Evolutionary conservation across 1,284 basidiomycete species (phyloP).

Genomic region (Fomitopsis pinicola): DNA sequence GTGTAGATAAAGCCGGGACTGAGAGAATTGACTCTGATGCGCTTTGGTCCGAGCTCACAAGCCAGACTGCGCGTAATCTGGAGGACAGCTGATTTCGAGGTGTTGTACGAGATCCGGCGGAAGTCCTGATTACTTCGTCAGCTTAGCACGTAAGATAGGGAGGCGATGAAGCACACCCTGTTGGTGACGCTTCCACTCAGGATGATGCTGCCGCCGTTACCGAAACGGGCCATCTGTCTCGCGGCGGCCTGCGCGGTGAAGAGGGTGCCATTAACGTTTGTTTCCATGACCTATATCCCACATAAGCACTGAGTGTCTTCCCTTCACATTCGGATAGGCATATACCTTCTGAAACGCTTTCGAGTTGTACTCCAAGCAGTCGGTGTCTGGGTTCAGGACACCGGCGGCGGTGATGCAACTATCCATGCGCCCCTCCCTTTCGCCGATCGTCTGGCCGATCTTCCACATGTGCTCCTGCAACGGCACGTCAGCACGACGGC

Average conservation of each 20-base stretch:
- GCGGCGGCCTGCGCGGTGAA: slow-evolving; percentile 79
- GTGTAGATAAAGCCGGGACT: slow-evolving; percentile 78
- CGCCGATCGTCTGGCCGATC: slow-evolving; percentile 44
- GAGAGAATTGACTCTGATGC: slow-evolving; percentile 74
- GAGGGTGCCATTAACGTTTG: slow-evolving; percentile 75
- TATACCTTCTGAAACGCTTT: neutral
- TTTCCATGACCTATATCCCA: slow-evolving; percentile 53
- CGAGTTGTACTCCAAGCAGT: slow-evolving; percentile 7
- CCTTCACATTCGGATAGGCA: neutral
- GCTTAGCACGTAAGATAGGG: too few relatives aligned
- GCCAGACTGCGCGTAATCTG: slow-evolving; percentile 85
- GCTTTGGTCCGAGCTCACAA: slow-evolving; percentile 69
- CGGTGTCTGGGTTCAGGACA: slow-evolving; percentile 38
- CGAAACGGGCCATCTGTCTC: slow-evolving; percentile 69
- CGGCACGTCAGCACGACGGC: neutral
- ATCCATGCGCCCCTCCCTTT: slow-evolving; percentile 63
- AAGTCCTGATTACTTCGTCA: slow-evolving; percentile 42
- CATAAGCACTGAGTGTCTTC: neutral
- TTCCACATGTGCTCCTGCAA: slow-evolving; percentile 45
- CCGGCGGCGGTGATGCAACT: slow-evolving; percentile 77
- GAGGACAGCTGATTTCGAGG: slow-evolving; percentile 77
- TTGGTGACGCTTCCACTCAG: slow-evolving; percentile 87
- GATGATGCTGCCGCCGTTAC: slow-evolving; percentile 72
- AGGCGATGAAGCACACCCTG: slow-evolving; percentile 39
- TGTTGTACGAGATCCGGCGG: slow-evolving; percentile 79